Conservation (phyloP, 768 basidiomycete genomes). For the Boletus coccyginus region DNA sequence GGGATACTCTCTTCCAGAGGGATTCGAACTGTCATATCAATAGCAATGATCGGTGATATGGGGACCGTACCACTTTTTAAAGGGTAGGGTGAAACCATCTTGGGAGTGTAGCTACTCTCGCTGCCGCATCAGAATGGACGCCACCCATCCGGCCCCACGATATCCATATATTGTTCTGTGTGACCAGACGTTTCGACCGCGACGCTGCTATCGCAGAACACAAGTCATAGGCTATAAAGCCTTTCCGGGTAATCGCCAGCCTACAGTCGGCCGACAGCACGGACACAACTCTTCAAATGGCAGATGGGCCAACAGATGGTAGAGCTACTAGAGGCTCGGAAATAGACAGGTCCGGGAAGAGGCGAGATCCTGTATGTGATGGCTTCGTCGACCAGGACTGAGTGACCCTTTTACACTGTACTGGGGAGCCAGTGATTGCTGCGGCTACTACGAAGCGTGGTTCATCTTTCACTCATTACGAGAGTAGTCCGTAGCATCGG, state of each 20-base stretch:
- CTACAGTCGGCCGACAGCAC: not conserved
- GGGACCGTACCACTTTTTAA: not conserved
- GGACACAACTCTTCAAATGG: too few species aligned
- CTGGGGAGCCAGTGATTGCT: too few species aligned
- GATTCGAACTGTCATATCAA: not conserved
- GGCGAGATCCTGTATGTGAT: not conserved
- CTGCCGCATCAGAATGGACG: too few species aligned
- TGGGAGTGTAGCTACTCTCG: not conserved
- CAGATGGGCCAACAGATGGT: not conserved
- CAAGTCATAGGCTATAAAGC: too few species aligned
- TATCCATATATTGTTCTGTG: not conserved
- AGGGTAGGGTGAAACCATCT: not conserved
- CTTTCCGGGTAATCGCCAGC: not conserved
- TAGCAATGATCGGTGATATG: not conserved
- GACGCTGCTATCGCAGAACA: not conserved
- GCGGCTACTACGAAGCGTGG: too few species aligned
- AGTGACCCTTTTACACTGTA: too few species aligned
- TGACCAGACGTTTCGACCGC: too few species aligned
- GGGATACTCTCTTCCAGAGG: not conserved
- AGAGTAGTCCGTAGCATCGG: not conserved
- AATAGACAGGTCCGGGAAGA: not conserved
- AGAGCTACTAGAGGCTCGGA: not conserved
- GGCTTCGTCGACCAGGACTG: too few species aligned
- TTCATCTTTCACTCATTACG: not conserved
- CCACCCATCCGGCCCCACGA: not conserved